Evolutionary conservation across 2,329 filamentous ascomycete genomes (phyloP).

Genomic region (Aspergillus ruber): DNA sequence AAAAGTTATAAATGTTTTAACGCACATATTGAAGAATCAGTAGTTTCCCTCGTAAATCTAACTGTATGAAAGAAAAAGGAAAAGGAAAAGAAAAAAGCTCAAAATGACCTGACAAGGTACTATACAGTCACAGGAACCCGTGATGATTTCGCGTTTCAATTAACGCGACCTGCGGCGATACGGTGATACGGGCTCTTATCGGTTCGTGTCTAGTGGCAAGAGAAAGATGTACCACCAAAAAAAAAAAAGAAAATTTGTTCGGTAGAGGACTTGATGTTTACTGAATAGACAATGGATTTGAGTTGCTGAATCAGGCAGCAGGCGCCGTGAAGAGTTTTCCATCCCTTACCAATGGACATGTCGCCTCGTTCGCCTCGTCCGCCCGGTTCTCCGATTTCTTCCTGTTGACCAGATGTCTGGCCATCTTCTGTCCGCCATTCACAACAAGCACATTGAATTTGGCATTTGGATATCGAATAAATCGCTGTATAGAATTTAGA

Average conservation of each 20-base stretch:
- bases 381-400: background rate
- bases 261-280: background rate
- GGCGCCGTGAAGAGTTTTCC: constrained; percentile 4
- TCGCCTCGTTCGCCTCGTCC: background rate
- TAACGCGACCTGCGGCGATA: constrained; percentile 23
- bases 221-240: background rate
- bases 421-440: background rate
- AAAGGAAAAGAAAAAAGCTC: constrained; percentile 1
- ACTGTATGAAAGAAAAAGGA: background rate
- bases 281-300: background rate
- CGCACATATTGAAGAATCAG: background rate
- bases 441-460: background rate
- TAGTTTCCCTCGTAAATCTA: background rate
- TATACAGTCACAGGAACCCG: constrained; percentile 25
- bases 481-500: background rate
- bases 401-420: background rate
- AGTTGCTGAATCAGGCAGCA: background rate
- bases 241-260: background rate
- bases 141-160: constrained; percentile 38
- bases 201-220: constrained; percentile 6
- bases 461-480: background rate
- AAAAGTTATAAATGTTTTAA: background rate
- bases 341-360: background rate
- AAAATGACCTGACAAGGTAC: background rate
- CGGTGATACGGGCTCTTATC: constrained; percentile 7